Evolutionary conservation across 495 filamentous ascomycete genomes (phyloP).

Genomic region (Chaetomium fimeti): DNA sequence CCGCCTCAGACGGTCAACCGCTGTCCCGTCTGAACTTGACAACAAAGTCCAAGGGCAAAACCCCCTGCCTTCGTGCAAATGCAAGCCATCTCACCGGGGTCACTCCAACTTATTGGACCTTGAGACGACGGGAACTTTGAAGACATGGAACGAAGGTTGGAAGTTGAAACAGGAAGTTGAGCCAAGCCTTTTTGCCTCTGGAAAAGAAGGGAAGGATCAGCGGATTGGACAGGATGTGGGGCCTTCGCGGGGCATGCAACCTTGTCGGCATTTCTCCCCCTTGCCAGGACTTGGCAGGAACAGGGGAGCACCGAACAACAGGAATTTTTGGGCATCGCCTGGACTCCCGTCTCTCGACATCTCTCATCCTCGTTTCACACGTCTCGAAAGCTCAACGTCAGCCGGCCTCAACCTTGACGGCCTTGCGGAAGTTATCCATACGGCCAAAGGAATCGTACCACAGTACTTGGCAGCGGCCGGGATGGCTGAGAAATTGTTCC

Average conservation of each 20-base stretch:
- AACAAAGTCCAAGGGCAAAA: too few species aligned
- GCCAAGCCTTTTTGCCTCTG: not conserved
- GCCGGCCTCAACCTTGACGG: not conserved
- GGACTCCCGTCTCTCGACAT: too few species aligned
- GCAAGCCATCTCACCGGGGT: too few species aligned
- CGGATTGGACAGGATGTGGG: not conserved
- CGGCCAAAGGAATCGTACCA: not conserved
- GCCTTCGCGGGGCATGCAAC: not conserved
- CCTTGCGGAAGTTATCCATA: not conserved
- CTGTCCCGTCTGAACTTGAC: too few species aligned
- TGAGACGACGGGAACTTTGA: conserved; percentile 1
- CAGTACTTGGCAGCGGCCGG: too few species aligned
- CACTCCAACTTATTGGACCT: not conserved
- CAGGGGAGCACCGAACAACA: not conserved
- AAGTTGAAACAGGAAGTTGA: conserved; percentile 2
- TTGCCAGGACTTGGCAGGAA: not conserved
- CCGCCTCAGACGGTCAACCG: too few species aligned
- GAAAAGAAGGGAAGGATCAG: not conserved
- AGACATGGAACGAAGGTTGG: not conserved
- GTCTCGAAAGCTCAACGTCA: not conserved
- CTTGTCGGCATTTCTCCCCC: too few species aligned
- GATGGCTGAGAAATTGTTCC: not conserved
- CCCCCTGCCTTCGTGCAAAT: too few species aligned
- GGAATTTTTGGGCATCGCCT: too few species aligned
- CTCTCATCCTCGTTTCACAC: not conserved